Evolutionary conservation across 2,329 filamentous ascomycete genomes (phyloP), one percentile per base, ranked within the genome.

Genomic region (Camptophora hylomeconis): DNA sequence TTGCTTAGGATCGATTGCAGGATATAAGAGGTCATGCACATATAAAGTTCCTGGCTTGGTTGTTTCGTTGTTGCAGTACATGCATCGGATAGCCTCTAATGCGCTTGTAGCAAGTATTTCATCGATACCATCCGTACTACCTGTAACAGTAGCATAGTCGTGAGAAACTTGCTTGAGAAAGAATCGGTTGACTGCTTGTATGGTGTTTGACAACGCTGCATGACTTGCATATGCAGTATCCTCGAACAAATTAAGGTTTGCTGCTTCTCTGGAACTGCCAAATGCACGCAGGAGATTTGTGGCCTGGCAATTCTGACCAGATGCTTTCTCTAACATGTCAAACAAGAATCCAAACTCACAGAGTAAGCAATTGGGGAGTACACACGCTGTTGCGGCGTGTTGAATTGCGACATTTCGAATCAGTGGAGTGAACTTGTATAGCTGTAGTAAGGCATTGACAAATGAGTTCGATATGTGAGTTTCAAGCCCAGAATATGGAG

Each of bases 391-490:
- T 1, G 89, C 83, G 2, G 86, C 80, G 51, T 98, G 89, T 35
- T 86, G 76, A 1, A 98, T 65, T 7, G 89, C 80, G 28, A 92
- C 57, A 47, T 98, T 98, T 26, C 87, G 75, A 29, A 94, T 65
- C 12, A 92, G 56, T 1, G 87, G 86, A 1, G 83, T 92, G 48
- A 92, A 95, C 40, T 86, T 79, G 54, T 93, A 75, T 2, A 98
- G 67, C 51, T 98, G 89, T 18, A 98, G 63, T 4, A 98, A 67
- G 0, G 89, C 71, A 45, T 98, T 98, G 31, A 86, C 82, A 48
- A 95, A 98, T 2, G 87, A 94, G 51, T 98, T 95, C 22, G 84
- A 72, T 36, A 98, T 94, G 50, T 98, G 87, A 24, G 82, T 98
- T 52, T 98, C 87, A 20, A 98, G 62, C 0, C 89, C 89, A 7